Base-by-base conservation (phyloP, 768 basidiomycete genomes). In the Coprinopsis cinerea region DNA sequence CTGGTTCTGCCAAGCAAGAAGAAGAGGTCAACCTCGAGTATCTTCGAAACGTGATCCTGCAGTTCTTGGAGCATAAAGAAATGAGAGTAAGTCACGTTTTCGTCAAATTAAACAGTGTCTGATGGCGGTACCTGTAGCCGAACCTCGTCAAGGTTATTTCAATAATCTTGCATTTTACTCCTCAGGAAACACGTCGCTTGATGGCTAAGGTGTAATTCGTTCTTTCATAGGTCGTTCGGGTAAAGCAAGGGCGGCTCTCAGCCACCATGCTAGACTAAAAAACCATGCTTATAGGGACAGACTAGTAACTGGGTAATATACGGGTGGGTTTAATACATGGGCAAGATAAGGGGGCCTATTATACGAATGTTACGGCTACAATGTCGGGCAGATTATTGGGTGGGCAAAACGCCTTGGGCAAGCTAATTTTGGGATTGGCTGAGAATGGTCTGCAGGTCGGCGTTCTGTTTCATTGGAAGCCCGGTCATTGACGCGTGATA, bases 1-100 rank as follows among this genome's bases (percentile, higher is more conserved):
- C 71, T n/a, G 13, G 57, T 53, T 23, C 55, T 63, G 4, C 59
- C 71, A 1, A 56, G 56, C 9, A 26, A 1, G 93, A 97, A 37
- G 94, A 95, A 61, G 95, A 95, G 53, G 79, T 98, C 48, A 98
- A 95, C 60, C 70, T 95, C 6, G 96, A 98, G 68, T 99, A 99
- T 66, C 67, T 99, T 40, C 77, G 96, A 51, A 98, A 98, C 64
- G 88, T 98, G 26, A 92, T 98, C 49, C 65, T 99, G 40, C 96
- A 98, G 64, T 99, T 99, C 71, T 73, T 99, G 44, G 96, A 99
- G 63, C 90, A 97, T 69, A 93, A 95, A 64, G 93, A 98, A 65
- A 97, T 97, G 93, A 78, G 96, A 69, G 93, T 93, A 61, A 63
- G 90, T 71, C 3, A n/a, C 13, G 20, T 32, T 42, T 2, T 20